A percentile compares a stretch with the other conserved stretches of the same genome.
Evolutionary conservation across 129 eudicot species (phyloP).

Genomic region (Calendula officinalis): DNA sequence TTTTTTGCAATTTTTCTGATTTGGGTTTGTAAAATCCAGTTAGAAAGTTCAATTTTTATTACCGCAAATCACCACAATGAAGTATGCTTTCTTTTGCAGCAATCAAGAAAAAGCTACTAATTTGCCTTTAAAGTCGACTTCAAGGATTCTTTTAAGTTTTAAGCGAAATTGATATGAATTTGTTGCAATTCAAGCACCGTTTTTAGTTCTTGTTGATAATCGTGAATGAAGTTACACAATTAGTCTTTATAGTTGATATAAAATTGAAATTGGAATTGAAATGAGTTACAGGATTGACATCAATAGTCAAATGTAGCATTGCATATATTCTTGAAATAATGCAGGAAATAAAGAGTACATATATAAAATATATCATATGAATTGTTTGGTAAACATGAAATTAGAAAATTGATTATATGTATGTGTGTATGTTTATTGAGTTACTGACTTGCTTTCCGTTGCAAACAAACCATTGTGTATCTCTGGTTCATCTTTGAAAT

Average conservation of each 20-base stretch:
- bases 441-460: too few relatives aligned
- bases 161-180: neutral
- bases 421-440: too few relatives aligned
- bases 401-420: too few relatives aligned
- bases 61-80: constrained; percentile 7
- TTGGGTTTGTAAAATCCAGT: constrained; percentile 15
- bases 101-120: neutral
- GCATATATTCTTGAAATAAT: too few relatives aligned
- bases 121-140: constrained; percentile 4
- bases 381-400: too few relatives aligned
- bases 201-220: constrained; percentile 1
- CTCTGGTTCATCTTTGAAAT: too few relatives aligned
- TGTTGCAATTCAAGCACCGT: neutral
- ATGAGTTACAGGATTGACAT: neutral
- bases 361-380: too few relatives aligned
- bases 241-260: neutral
- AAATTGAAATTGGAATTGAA: neutral
- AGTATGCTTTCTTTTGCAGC: constrained; percentile 14
- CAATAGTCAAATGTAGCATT: constrained; percentile 1
- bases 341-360: too few relatives aligned
- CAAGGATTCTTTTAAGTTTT: neutral
- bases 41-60: neutral
- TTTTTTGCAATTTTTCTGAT: neutral
- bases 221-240: neutral
- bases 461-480: too few relatives aligned